Conservation (phyloP, 2,329 filamentous ascomycete genomes). For the Diaporthe helianthi region DNA sequence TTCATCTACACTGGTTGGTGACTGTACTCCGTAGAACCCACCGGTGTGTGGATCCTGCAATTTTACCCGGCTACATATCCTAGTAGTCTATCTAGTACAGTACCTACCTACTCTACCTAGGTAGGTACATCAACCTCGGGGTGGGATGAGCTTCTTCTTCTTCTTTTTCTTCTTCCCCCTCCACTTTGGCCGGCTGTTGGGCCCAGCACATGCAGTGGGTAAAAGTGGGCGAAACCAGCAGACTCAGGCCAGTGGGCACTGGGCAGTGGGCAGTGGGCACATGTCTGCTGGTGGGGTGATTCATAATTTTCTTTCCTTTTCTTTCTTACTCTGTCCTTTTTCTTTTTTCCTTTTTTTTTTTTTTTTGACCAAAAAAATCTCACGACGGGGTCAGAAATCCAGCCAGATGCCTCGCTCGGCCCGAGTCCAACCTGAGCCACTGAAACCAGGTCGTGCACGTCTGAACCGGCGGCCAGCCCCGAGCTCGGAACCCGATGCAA, state of each 20-base stretch:
- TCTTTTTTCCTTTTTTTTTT: too few relatives aligned
- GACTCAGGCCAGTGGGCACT: not conserved
- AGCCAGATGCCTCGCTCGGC: not conserved
- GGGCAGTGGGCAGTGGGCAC: not conserved
- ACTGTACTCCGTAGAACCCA: too few relatives aligned
- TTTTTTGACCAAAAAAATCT: not conserved
- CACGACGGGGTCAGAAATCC: not conserved
- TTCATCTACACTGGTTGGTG: slow-evolving; percentile 12
- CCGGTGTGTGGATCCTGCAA: slow-evolving; percentile 9
- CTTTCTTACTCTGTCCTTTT: too few relatives aligned
- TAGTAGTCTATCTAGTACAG: too few relatives aligned
- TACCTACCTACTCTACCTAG: too few relatives aligned
- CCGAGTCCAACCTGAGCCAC: not conserved
- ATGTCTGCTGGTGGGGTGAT: not conserved
- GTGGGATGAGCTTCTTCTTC: not conserved
- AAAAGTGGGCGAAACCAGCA: slow-evolving; percentile 9
- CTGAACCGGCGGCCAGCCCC: not conserved
- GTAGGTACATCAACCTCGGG: not conserved
- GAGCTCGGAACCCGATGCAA: slow-evolving; percentile 3
- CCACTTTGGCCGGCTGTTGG: not conserved
- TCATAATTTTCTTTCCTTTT: not conserved
- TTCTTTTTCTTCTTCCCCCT: too few relatives aligned
- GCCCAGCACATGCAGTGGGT: not conserved
- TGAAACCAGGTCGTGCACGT: not conserved
- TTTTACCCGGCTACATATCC: too few relatives aligned